Evolutionary conservation across 2,329 filamentous ascomycete species (phyloP), one percentile per base, ranked within the genome.

Genomic region (Xylariaceae sp.): DNA sequence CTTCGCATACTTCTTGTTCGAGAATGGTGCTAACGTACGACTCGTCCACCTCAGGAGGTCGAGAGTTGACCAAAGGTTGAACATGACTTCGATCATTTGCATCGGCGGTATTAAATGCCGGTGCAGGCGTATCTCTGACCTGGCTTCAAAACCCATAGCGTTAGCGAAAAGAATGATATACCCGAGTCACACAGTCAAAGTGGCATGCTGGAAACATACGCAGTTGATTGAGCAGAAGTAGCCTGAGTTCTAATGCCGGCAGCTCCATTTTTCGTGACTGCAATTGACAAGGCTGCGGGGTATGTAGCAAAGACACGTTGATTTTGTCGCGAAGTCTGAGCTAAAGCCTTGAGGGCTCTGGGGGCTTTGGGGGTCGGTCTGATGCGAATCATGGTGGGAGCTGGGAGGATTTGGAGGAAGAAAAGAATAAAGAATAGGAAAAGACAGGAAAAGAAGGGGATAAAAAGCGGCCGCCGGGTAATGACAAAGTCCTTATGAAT

Each of bases 11-110:
- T 20, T 40, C 32, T 14, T 42, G 26, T 20, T 16, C 26, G 26
- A 20, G 16, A 43, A 12, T 41, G 26, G 46, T 21, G 44, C 37
- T 19, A 51, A 81, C 88, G 65, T 87, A 91, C 88, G 89, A 92
- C 74, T 93, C 89, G 74, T 93, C 89, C 81, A 92, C 87, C 60
- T 89, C 85, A 54, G 80, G 79, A 57, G 78, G 75, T 69, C 80
- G 77, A 52, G 79, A 77, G 71, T 84, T 83, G 67, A 86, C 83
- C 59, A 91, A 79, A 59, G 88, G 87, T 65, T 90, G 87, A 58
- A 90, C 84, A 83, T 90, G 85, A 70, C 79, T 80, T 54, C 77
- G 77, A 55, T 75, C 69, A 63, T 77, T 74, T 68, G 71, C 69
- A 48, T 74, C 71, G 51, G 68, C 65, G 55, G 74, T 68, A 63